These are phyloP conservation scores for Creolimax fragrantissima DNA, from an alignment of 78 protist species.

Conservation along the genomic window DNA sequence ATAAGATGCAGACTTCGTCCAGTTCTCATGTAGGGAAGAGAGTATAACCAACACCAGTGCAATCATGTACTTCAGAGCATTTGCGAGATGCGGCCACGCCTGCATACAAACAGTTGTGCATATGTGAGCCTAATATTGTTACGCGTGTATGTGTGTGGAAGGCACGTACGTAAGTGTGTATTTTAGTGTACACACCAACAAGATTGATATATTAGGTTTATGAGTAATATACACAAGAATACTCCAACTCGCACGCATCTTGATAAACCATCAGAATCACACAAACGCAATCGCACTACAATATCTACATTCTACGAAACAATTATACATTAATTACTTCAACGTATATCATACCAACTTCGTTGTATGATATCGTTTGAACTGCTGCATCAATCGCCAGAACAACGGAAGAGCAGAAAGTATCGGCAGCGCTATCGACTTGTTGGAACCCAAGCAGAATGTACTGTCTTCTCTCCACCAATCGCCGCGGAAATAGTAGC, in stretches of 20 bases:
- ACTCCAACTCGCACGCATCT: too few relatives aligned
- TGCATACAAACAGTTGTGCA: not conserved
- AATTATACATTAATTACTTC: too few relatives aligned
- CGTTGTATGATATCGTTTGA: not conserved
- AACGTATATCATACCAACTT: not conserved
- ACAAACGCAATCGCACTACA: too few relatives aligned
- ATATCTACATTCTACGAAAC: too few relatives aligned
- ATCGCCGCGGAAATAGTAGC: not conserved
- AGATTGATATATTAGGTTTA: too few relatives aligned
- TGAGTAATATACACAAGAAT: too few relatives aligned
- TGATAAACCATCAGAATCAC: too few relatives aligned
- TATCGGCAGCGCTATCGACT: not conserved
- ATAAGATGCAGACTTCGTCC: not conserved
- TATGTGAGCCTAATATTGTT: not conserved
- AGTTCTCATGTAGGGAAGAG: not conserved
- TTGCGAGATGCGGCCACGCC: conserved; percentile 8
- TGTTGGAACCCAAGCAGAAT: not conserved
- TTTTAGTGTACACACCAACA: too few relatives aligned
- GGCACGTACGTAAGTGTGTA: too few relatives aligned
- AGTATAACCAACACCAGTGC: not conserved
- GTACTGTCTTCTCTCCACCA: not conserved
- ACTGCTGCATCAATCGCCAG: conserved; percentile 18
- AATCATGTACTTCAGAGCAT: conserved; percentile 33
- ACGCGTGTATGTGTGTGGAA: not conserved
- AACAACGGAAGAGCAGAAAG: conserved; percentile 14